These are phyloP conservation scores for Vanilla planifolia DNA, from an alignment of 106 monocot genomes.

Conservation along the genomic window DNA sequence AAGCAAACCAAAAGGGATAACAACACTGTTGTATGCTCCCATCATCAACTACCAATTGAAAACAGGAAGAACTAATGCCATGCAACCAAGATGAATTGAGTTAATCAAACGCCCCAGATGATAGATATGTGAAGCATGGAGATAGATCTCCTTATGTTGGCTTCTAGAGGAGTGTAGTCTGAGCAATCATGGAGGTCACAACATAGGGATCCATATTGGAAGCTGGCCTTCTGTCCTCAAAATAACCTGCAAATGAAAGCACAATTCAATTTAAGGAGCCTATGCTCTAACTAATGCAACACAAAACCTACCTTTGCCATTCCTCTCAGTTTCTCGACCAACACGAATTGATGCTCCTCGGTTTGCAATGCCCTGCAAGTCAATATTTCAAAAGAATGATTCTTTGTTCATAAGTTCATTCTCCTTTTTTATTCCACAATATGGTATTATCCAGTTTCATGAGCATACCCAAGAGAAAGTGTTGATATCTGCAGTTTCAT, in stretches of 20 bases:
- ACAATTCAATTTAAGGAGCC: background rate
- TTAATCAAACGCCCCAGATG: too few species aligned
- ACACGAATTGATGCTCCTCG: conserved; percentile 51
- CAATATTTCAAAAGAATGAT: background rate
- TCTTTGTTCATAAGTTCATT: background rate
- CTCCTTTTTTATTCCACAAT: background rate
- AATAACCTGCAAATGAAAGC: conserved; percentile 4
- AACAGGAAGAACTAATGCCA: too few species aligned
- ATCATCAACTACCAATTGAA: too few species aligned
- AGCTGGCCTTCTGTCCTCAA: conserved; percentile 17
- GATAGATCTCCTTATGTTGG: conserved; percentile 1
- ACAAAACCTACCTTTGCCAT: conserved; percentile 36
- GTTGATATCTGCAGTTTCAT: conserved; percentile 83
- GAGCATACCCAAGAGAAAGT: conserved; percentile 64
- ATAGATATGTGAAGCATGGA: too few species aligned
- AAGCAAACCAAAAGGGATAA: too few species aligned
- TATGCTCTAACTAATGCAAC: background rate
- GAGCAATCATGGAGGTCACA: conserved; percentile 19
- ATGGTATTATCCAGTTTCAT: background rate
- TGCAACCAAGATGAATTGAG: too few species aligned
- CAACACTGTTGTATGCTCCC: too few species aligned
- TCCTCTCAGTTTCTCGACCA: conserved; percentile 48
- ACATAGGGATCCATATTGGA: conserved; percentile 21
- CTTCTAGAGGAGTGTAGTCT: conserved; percentile 14
- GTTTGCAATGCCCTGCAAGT: conserved; percentile 39